Evolutionary conservation across 2,329 filamentous ascomycete genomes (phyloP).

Genomic region (Colletotrichum chlorophyti): DNA sequence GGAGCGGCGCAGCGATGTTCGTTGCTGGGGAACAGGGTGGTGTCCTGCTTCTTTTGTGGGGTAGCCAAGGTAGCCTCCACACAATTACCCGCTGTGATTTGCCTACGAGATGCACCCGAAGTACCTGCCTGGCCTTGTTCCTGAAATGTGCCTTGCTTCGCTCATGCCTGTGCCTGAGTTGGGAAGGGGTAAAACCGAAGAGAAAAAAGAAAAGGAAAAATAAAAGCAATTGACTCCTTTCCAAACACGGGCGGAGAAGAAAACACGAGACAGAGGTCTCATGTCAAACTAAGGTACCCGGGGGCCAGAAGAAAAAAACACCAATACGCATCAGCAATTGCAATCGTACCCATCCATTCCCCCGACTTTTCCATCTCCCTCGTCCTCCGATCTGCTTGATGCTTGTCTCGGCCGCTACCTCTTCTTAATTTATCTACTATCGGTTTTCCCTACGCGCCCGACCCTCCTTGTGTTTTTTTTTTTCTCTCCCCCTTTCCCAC

Average conservation of each 20-base stretch:
- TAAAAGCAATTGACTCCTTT: conserved; percentile 5
- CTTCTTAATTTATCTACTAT: conserved; percentile 15
- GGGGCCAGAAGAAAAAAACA: not conserved
- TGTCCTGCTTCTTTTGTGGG: conserved; percentile 11
- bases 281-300: not conserved
- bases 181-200: not conserved
- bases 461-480: conserved; percentile 26
- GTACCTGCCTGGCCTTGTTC: not conserved
- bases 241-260: not conserved
- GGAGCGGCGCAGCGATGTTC: conserved; percentile 23
- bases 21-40: conserved; percentile 29
- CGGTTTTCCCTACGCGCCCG: conserved; percentile 15
- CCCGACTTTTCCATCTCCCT: not conserved
- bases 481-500: conserved; percentile 7
- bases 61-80: not conserved
- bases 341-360: no score
- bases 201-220: not conserved
- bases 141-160: no score
- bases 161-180: not conserved
- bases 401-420: conserved; percentile 4
- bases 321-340: no score
- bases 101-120: not conserved
- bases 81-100: not conserved
- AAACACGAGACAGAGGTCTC: not conserved
- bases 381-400: not conserved